Evolutionary conservation across 768 basidiomycete species (phyloP).

Genomic region (Cystofilobasidium capitatum): DNA sequence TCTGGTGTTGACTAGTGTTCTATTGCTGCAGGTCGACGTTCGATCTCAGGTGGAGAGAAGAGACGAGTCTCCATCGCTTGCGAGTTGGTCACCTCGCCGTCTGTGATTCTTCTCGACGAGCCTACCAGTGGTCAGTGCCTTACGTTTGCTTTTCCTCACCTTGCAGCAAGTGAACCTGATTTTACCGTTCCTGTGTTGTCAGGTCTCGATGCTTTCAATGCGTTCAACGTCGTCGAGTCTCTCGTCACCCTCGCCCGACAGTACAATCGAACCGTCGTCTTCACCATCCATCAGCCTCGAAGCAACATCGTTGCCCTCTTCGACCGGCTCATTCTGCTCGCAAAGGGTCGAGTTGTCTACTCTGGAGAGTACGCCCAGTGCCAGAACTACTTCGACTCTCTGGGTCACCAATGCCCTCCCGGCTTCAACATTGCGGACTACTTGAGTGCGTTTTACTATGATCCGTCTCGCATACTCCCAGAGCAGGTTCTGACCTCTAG

Average conservation of each 20-base stretch:
- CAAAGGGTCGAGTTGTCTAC: conserved; percentile 73
- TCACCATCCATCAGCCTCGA: conserved; percentile 96
- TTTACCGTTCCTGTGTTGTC: conserved; percentile 5
- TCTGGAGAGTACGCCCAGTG: conserved; percentile 66
- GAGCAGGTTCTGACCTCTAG: not conserved
- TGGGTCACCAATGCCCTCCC: conserved; percentile 74
- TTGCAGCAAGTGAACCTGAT: not conserved
- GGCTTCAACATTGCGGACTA: conserved; percentile 98
- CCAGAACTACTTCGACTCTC: conserved; percentile 66
- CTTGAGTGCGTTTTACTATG: conserved; percentile 55
- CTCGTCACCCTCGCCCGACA: conserved; percentile 72
- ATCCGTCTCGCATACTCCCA: not conserved
- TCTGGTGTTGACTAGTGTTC: conserved; percentile 9
- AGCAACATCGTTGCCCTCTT: conserved; percentile 95
- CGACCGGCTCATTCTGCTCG: conserved; percentile 79
- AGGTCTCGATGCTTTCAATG: conserved; percentile 93
- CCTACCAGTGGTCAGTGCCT: conserved; percentile 72
- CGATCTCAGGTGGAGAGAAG: conserved; percentile 96
- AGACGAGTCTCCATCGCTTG: conserved; percentile 94
- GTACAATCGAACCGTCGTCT: conserved; percentile 89
- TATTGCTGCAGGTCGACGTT: conserved; percentile 54
- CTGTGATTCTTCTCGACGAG: conserved; percentile 91
- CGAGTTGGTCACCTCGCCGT: conserved; percentile 93
- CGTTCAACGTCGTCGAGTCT: conserved; percentile 84
- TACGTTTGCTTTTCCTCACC: not conserved